Evolutionary conservation across 495 filamentous ascomycete species (phyloP).

Genomic region (Aspergillus baeticus): DNA sequence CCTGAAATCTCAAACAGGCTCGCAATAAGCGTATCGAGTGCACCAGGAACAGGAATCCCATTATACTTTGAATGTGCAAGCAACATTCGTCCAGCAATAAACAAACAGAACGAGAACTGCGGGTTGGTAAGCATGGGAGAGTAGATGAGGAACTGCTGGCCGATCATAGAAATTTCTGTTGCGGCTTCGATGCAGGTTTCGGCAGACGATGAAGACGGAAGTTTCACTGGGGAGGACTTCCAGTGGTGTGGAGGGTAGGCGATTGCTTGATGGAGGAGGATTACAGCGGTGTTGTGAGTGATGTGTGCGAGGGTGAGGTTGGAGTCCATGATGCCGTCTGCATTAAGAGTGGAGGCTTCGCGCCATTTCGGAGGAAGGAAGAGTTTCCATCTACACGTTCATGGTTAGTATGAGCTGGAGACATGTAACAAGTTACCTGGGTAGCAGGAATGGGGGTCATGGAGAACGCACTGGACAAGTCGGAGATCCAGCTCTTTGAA

Average conservation of each 20-base stretch:
- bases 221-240: constrained; percentile 17
- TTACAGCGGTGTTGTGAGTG: constrained; percentile 27
- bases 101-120: constrained; percentile 28
- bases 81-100: constrained; percentile 32
- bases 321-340: constrained; percentile 24
- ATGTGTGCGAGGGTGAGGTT: constrained; percentile 27
- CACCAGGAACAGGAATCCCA: constrained; percentile 16
- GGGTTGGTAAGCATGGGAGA: constrained; percentile 22
- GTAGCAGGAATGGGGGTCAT: background rate
- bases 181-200: constrained; percentile 28
- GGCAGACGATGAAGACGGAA: constrained; percentile 18
- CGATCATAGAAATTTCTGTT: constrained; percentile 22
- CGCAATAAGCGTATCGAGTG: constrained; percentile 25
- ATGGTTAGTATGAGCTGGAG: background rate
- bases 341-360: constrained; percentile 11
- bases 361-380: constrained; percentile 24
- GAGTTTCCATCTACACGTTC: constrained; percentile 7
- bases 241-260: constrained; percentile 24
- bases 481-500: constrained; percentile 17
- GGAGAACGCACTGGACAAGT: constrained; percentile 9
- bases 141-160: constrained; percentile 18
- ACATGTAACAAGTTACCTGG: no score
- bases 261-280: constrained; percentile 25
- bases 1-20: constrained; percentile 32
- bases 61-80: constrained; percentile 30